These are phyloP conservation scores for Isoetes engelmannii DNA, from an alignment of 83 land plant species.

Conservation along the genomic window DNA sequence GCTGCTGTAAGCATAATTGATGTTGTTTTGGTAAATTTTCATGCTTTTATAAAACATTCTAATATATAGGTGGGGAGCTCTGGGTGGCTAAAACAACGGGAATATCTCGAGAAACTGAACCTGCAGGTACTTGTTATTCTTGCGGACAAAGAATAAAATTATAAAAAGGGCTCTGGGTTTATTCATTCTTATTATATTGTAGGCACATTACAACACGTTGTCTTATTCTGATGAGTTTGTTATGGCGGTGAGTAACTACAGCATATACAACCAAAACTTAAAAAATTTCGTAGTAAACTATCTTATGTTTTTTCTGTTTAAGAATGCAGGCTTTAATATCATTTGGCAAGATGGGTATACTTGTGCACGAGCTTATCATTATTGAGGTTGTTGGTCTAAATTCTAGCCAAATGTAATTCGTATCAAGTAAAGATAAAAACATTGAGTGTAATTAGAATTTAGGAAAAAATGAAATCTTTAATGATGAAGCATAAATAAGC, in stretches of 20 bases:
- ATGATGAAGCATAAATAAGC: too few species aligned
- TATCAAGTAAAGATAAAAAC: too few species aligned
- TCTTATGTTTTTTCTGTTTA: neutral
- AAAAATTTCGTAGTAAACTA: neutral
- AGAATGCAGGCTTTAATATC: conserved; percentile 29
- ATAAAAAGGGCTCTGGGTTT: conserved; percentile 5
- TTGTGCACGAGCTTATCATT: conserved; percentile 37
- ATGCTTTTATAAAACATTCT: too few species aligned
- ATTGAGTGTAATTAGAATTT: too few species aligned
- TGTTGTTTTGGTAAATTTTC: too few species aligned
- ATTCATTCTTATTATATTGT: neutral
- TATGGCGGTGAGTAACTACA: conserved; percentile 21
- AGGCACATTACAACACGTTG: conserved; percentile 42
- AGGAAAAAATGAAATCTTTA: too few species aligned
- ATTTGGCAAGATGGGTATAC: conserved; percentile 28
- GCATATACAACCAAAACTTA: neutral
- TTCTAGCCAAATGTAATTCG: too few species aligned
- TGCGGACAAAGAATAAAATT: neutral
- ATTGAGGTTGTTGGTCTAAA: conserved; percentile 24
- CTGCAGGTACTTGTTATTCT: conserved; percentile 23
- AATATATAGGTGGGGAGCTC: conserved; percentile 25
- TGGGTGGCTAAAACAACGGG: conserved; percentile 30
- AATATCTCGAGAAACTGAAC: conserved; percentile 31
- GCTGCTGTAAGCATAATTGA: too few species aligned
- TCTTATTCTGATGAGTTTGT: conserved; percentile 36